These are phyloP conservation scores for Delonix regia DNA, from an alignment of 306 rosid genomes.

Conservation along the genomic window DNA sequence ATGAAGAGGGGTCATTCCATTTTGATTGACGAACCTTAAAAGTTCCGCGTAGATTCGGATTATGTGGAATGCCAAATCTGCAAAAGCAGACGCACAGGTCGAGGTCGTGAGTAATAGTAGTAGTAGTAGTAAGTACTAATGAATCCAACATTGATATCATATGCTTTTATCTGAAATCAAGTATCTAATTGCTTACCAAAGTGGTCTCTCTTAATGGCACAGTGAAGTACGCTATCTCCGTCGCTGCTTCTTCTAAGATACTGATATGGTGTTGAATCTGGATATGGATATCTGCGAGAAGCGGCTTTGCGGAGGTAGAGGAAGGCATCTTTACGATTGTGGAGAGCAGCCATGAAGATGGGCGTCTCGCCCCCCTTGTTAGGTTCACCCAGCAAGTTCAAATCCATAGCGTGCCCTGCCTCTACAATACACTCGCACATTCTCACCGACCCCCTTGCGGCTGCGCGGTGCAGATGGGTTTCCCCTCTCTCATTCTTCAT, in stretches of 20 bases:
- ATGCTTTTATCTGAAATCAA: too few relatives aligned
- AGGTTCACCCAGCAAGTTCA: background rate
- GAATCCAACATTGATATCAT: too few relatives aligned
- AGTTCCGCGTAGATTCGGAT: background rate
- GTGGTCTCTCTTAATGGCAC: constrained; percentile 28
- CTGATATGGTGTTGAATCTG: too few relatives aligned
- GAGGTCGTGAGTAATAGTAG: too few relatives aligned
- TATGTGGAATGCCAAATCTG: constrained; percentile 41
- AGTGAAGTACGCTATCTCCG: constrained; percentile 33
- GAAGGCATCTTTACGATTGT: constrained; percentile 11
- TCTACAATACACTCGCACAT: constrained; percentile 38
- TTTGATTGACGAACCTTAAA: background rate
- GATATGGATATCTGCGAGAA: too few relatives aligned
- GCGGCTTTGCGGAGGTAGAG: background rate
- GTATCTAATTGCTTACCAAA: constrained; percentile 8
- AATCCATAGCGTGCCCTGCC: background rate
- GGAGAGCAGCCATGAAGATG: constrained; percentile 46
- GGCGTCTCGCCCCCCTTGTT: constrained; percentile 40
- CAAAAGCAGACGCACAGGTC: background rate
- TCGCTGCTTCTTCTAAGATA: background rate
- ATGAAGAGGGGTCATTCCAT: constrained; percentile 28
- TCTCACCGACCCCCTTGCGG: constrained; percentile 34
- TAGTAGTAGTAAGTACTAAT: too few relatives aligned
- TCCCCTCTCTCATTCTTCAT: constrained; percentile 23
- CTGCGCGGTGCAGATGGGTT: constrained; percentile 60